Base-by-base conservation (phyloP, 306 rosid species). In the Corylus americana region DNA sequence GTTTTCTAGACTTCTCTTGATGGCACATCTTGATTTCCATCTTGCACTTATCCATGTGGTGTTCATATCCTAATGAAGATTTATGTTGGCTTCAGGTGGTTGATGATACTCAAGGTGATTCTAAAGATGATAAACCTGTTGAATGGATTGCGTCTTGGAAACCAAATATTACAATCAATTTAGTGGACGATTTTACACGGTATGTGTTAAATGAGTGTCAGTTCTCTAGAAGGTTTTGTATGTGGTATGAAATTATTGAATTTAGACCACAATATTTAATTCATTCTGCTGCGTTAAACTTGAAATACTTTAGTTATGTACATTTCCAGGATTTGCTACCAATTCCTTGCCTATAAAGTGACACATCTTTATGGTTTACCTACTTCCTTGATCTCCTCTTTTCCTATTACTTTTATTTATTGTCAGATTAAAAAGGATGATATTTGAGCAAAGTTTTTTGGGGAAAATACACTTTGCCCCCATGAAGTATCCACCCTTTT, bases 101-200 rank as follows among this genome's bases (percentile, higher is more conserved):
- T 80, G 88, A 87, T 81, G 91, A 91, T 81, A 13, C 87, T 73
- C 89, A 85, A 75, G 90, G 72, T 83, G 89, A 89, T 86, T 78
- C 89, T 59, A 87, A 86, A 78, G 97, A 90, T 18, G 86, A 85
- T 12, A 90, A 77, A 61, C 93, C 91, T 71, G 87, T 79, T 83
- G 99, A 90, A 83, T 95, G 99, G 99, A 57, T 77, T 76, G 81
- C 99, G 49, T 91, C 88, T 55, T 93, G 96, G 96, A 92, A 91
- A 79, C 99, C 99, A 31, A 95, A 95, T 89, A 75, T 93, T 66
- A 93, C 97, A 17, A 87, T 95, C 75, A 95, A 95, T 89, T 86
- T 95, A 86, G 95, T 93, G 42, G 98, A 93, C 31, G 99, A 95
- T 79, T 95, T 95, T 85, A 90, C 98, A 17, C 74, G 86, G 99